These are phyloP conservation scores for Aspergillaceae sp. DNA, from an alignment of 2,329 filamentous ascomycete species.

Conservation along the genomic window DNA sequence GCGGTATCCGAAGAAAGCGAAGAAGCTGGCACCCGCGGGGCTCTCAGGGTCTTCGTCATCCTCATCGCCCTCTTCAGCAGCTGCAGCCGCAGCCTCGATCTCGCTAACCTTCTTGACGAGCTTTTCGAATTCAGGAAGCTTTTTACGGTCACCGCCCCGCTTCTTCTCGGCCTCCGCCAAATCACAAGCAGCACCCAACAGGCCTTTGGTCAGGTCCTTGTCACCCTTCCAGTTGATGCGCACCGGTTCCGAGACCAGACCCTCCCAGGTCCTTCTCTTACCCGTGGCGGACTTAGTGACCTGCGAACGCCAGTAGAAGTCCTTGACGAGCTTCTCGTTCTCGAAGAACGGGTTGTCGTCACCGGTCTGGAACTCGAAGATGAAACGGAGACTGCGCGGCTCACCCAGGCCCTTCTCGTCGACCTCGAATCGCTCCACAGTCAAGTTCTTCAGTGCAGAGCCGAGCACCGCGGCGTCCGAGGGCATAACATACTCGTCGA, in stretches of 20 bases:
- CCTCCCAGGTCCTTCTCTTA: conserved; percentile 54
- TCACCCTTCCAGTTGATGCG: conserved; percentile 79
- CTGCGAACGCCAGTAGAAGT: conserved; percentile 71
- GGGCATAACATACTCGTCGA: conserved; percentile 82
- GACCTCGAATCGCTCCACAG: conserved; percentile 74
- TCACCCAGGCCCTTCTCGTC: conserved; percentile 53
- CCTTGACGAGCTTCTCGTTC: conserved; percentile 74
- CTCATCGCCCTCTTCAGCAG: conserved; percentile 11
- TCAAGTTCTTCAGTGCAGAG: conserved; percentile 57
- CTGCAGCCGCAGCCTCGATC: conserved; percentile 27
- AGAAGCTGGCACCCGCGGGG: conserved; percentile 67
- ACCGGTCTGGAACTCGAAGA: conserved; percentile 58
- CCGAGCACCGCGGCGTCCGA: conserved; percentile 63
- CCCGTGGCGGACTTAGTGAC: conserved; percentile 35
- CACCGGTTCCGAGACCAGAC: conserved; percentile 81
- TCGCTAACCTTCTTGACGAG: conserved; percentile 44
- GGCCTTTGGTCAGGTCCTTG: conserved; percentile 73
- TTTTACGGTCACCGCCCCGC: conserved; percentile 40
- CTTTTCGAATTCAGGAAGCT: conserved; percentile 45
- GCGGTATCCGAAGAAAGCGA: conserved; percentile 77
- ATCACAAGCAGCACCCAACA: conserved; percentile 64
- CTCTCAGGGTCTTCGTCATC: conserved; percentile 34
- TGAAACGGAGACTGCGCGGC: conserved; percentile 69
- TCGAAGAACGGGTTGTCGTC: conserved; percentile 72
- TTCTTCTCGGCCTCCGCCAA: conserved; percentile 58